These are phyloP conservation scores for Exophiala xenobiotica DNA, from an alignment of 2,329 filamentous ascomycete genomes.

Conservation along the genomic window DNA sequence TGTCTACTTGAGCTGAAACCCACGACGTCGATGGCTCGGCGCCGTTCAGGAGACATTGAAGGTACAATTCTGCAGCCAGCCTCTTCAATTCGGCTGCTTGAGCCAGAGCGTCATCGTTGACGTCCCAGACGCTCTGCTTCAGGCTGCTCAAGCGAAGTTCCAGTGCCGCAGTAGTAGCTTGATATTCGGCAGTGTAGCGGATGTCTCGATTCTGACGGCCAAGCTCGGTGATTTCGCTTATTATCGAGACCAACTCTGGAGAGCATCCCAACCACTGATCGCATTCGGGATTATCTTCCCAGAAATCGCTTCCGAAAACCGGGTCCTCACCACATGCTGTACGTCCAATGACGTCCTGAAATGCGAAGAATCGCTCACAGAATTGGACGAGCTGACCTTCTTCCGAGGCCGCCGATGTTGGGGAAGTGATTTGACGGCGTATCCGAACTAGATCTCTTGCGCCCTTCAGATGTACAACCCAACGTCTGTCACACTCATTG, in stretches of 20 bases:
- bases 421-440: slow-evolving; percentile 32
- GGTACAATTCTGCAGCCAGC: slow-evolving; percentile 45
- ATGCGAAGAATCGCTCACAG: slow-evolving; percentile 50
- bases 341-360: slow-evolving; percentile 53
- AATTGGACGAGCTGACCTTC: slow-evolving; percentile 3
- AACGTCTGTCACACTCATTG: slow-evolving; percentile 45
- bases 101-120: slow-evolving; percentile 36
- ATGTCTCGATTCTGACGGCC: slow-evolving; percentile 33
- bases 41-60: slow-evolving; percentile 47
- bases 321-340: slow-evolving; percentile 51
- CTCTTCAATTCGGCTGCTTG: slow-evolving; percentile 45
- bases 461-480: slow-evolving; percentile 50
- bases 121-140: slow-evolving; percentile 36
- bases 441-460: slow-evolving; percentile 49
- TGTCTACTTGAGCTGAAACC: slow-evolving; percentile 7
- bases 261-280: slow-evolving; percentile 52
- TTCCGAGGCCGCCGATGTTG: not conserved
- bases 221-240: slow-evolving; percentile 50
- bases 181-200: slow-evolving; percentile 29
- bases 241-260: slow-evolving; percentile 46
- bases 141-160: slow-evolving; percentile 37
- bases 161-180: slow-evolving; percentile 37
- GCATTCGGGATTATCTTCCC: slow-evolving; percentile 41
- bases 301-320: slow-evolving; percentile 50
- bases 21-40: slow-evolving; percentile 42